These are phyloP conservation scores for Hymenoscyphus scutula DNA, from an alignment of 2,329 filamentous ascomycete genomes.

Conservation along the genomic window DNA sequence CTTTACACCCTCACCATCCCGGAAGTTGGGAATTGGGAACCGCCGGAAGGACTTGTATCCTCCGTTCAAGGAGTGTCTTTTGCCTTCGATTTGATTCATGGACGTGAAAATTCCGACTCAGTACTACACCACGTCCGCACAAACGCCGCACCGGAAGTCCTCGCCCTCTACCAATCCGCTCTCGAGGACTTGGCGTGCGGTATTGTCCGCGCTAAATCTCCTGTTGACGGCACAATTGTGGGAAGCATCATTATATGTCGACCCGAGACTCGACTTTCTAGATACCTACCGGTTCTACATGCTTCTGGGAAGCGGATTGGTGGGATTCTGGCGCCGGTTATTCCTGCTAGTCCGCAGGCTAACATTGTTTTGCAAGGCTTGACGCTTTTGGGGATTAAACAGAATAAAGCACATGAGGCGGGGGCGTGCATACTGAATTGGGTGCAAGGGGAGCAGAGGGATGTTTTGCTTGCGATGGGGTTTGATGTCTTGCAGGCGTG, in stretches of 20 bases:
- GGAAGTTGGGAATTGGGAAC: slow-evolving; percentile 57
- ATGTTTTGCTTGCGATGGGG: slow-evolving; percentile 74
- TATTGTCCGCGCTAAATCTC: slow-evolving; percentile 63
- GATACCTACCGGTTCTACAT: slow-evolving; percentile 59
- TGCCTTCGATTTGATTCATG: slow-evolving; percentile 65
- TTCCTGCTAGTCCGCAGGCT: slow-evolving; percentile 60
- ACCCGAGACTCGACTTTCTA: slow-evolving; percentile 54
- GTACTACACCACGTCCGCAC: slow-evolving; percentile 65
- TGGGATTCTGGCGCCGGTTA: slow-evolving; percentile 65
- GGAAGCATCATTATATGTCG: slow-evolving; percentile 66
- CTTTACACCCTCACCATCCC: slow-evolving; percentile 63
- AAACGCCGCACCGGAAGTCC: slow-evolving; percentile 60
- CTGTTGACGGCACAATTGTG: slow-evolving; percentile 58
- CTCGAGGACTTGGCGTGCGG: slow-evolving; percentile 60
- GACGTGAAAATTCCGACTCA: slow-evolving; percentile 55
- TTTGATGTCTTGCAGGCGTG: slow-evolving; percentile 77
- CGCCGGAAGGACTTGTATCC: slow-evolving; percentile 60
- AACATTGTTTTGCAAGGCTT: slow-evolving; percentile 64
- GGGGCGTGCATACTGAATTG: slow-evolving; percentile 55
- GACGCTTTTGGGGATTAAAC: slow-evolving; percentile 62
- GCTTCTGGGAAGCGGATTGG: slow-evolving; percentile 53
- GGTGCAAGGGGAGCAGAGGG: slow-evolving; percentile 40
- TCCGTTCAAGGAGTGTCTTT: slow-evolving; percentile 51
- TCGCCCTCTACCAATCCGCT: slow-evolving; percentile 65
- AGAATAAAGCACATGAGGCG: slow-evolving; percentile 63